These are phyloP conservation scores for Trichoderma asperelloides DNA, from an alignment of 495 filamentous ascomycete genomes.

Conservation along the genomic window DNA sequence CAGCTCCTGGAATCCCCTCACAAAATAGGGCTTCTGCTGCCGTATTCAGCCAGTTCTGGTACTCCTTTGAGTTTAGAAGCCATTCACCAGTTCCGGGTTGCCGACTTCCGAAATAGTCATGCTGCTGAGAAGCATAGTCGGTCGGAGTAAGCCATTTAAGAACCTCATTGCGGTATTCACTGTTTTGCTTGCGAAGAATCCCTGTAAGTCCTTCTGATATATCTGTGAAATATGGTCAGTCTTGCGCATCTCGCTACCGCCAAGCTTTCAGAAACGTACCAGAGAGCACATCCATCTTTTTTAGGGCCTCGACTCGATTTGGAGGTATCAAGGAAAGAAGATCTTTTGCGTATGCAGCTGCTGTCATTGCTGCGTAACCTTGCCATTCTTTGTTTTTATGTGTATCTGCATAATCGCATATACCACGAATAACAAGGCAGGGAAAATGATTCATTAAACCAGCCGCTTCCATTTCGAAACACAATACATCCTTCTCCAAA, in stretches of 20 bases:
- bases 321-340: neutral
- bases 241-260: too few species aligned
- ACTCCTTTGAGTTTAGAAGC: constrained; percentile 28
- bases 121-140: constrained; percentile 18
- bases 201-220: too few species aligned
- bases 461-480: too few species aligned
- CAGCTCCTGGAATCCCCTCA: constrained; percentile 30
- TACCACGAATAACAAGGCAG: too few species aligned
- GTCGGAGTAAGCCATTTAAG: constrained; percentile 13
- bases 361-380: constrained; percentile 19
- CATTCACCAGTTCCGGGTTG: constrained; percentile 31
- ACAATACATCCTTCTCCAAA: neutral
- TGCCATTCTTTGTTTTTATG: too few species aligned
- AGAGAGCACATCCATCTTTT: too few species aligned
- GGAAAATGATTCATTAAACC: too few species aligned
- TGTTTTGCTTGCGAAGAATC: too few species aligned
- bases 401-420: too few species aligned
- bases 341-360: constrained; percentile 13
- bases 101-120: constrained; percentile 22
- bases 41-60: constrained; percentile 25
- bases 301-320: too few species aligned
- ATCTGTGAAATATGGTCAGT: too few species aligned
- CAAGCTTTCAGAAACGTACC: too few species aligned
- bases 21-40: constrained; percentile 23
- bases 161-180: neutral